Base-by-base conservation (phyloP, 306 rosid species). In the Abrus pulchellus region DNA sequence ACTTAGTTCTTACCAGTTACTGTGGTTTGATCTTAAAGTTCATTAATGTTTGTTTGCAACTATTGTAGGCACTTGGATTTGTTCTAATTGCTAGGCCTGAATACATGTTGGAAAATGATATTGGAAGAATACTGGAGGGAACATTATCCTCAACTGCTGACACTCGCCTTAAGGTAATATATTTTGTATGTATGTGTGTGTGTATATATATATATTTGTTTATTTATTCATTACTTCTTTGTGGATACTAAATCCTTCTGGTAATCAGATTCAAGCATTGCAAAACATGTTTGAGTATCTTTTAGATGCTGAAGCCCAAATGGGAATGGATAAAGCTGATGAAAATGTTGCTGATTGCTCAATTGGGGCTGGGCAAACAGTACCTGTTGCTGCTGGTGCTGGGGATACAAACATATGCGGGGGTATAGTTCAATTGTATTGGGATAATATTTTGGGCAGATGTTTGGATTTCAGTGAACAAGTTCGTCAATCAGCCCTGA, bases 321-420 rank as follows among this genome's bases (percentile, higher is more conserved):
- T 95, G 98, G 98, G 84, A 85, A 76, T 87, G 64, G 98, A 86
- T 67, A 78, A 85, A 55, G 72, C 86, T 49, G 68, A 83, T 83
- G 84, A 87, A 44, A 82, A 82, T 65, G 86, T 61, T 67, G 83
- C 84, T 63, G 68, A 85, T 48, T 75, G 57, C 81, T 56, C 94
- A 52, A 89, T 78, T 36, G 94, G 90, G 84, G 92, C 89, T 52
- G 91, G 88, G 75, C 85, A 89, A 64, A 86, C 79, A 77, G 99
- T 95, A 57, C 97, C 99, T 53, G 99, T 93, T 85, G 99, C 99
- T 89, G 98, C 98, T 0, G 99, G 99, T 69, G 99, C 99, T 2
- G 99, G 99, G 69, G 99, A 95, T 88, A 95, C 99, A 64, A 95
- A 95, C 89, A 93, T 95, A 34, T 95, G 99, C 20, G 99, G 99